Conservation (phyloP, 345 rosid species). For the Eucalyptus coolabah region DNA sequence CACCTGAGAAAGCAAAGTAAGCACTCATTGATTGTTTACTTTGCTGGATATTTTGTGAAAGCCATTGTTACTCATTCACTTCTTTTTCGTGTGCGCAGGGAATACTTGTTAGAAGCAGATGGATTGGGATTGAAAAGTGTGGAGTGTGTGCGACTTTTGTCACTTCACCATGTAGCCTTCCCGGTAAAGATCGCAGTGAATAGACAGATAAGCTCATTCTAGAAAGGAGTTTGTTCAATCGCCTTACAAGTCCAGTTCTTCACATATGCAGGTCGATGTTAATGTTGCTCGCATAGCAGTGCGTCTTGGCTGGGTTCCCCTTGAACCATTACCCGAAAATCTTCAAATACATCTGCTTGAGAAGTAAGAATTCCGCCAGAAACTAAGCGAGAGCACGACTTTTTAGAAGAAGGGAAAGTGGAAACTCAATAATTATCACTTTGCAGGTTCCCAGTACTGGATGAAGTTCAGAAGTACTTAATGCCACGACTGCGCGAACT, state of each 20-base stretch:
- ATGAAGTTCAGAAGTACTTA: slow-evolving; percentile 47
- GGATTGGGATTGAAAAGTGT: slow-evolving; percentile 73
- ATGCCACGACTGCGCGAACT: slow-evolving; percentile 56
- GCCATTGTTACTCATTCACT: background rate
- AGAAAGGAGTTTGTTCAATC: background rate
- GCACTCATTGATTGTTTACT: background rate
- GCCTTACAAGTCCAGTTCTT: background rate
- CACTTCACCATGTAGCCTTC: slow-evolving; percentile 44
- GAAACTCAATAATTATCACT: background rate
- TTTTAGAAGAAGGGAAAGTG: background rate
- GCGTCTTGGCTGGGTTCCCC: slow-evolving; percentile 78
- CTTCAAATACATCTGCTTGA: slow-evolving; percentile 52
- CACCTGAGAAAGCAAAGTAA: slow-evolving; percentile 47
- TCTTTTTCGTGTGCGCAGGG: slow-evolving; percentile 6
- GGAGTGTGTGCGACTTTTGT: slow-evolving; percentile 53
- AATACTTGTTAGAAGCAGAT: slow-evolving; percentile 24
- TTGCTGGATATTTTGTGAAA: background rate
- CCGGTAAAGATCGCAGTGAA: slow-evolving; percentile 26
- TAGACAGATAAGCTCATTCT: background rate
- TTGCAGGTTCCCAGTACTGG: slow-evolving; percentile 52
- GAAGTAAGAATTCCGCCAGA: slow-evolving; percentile 6
- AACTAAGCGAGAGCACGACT: background rate
- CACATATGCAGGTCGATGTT: slow-evolving; percentile 40
- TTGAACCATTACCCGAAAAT: slow-evolving; percentile 39
- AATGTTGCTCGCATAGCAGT: slow-evolving; percentile 67